Evolutionary conservation across 2,329 filamentous ascomycete species (phyloP).

Genomic region (Canariomyces notabilis): DNA sequence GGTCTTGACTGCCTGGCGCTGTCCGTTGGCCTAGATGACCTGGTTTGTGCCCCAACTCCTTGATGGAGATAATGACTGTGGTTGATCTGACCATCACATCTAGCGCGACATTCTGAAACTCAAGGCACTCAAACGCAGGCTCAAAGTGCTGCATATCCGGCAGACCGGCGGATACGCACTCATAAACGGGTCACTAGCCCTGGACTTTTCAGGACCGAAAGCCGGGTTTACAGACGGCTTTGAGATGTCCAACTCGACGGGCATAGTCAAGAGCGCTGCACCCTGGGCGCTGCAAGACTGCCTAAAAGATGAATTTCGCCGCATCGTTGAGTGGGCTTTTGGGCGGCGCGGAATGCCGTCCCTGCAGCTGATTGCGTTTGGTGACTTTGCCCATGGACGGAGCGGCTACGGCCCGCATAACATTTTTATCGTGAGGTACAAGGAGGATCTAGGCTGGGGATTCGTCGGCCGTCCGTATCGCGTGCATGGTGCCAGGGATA

Average conservation of each 20-base stretch:
- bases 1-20: slow-evolving; percentile 3
- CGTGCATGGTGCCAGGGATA: slow-evolving; percentile 5
- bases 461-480: not conserved
- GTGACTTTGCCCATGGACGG: slow-evolving; percentile 6
- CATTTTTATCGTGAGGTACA: not conserved
- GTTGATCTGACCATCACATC: not conserved
- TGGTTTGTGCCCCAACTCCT: not conserved
- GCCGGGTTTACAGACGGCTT: too few relatives aligned
- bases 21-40: not conserved
- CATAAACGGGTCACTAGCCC: not conserved
- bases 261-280: not conserved
- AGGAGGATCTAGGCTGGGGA: not conserved
- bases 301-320: not conserved
- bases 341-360: slow-evolving; percentile 4
- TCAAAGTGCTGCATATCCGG: slow-evolving; percentile 5
- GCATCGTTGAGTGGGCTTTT: slow-evolving; percentile 3
- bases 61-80: not conserved
- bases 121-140: not conserved
- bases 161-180: slow-evolving; percentile 1
- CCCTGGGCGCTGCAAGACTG: not conserved
- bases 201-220: not conserved
- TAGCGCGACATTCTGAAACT: not conserved
- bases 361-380: slow-evolving; percentile 6
- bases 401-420: slow-evolving; percentile 3
- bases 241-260: too few relatives aligned